Evolutionary conservation across 345 rosid species (phyloP), one percentile per base, ranked within the genome.

Genomic region (Linum trigynum): DNA sequence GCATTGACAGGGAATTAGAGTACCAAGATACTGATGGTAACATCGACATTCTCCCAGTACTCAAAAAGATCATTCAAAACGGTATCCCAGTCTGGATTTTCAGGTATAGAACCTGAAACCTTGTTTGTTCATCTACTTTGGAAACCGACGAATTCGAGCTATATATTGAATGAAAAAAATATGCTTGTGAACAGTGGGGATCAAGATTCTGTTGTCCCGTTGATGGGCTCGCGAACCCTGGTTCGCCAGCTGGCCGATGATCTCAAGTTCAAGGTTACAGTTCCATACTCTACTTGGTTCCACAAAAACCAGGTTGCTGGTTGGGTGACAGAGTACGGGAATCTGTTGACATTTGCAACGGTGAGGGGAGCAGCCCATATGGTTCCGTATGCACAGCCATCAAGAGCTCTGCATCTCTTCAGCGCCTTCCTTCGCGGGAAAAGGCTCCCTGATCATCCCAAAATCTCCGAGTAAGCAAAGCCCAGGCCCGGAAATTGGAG

Each of bases 301-400:
- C 96, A 92, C 90, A 90, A 86, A 75, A 82, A 81, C 58, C 97
- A 90, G 98, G 94, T 92, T 2, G 97, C 90, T 0, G 98, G 97
- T 3, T 89, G 96, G 97, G 86, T 69, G 0, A 87, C 78, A 17
- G 96, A 92, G 65, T 92, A 92, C 57, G 96, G 96, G 17, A 81
- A 86, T 9, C 38, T 87, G 36, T 61, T 92, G 64, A 92, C 88
- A 8, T 92, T 92, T 66, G 88, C 84, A 51, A 92, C 94, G 0
- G 96, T 89, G 8, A 76, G 98, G 60, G 96, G 94, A 23, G 91
- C 98, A 10, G 83, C 96, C 41, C 98, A 92, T 81, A 92, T 92
- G 98, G 98, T 92, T 56, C 98, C 98, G 0, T 87, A 82, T 43
- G 80, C 97, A 6, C 96, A 92, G 65, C 95, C 96, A 55, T 85